phyloP scores from a whole-genome alignment of 345 rosid genomes.

The Jatropha curcas region DNA sequence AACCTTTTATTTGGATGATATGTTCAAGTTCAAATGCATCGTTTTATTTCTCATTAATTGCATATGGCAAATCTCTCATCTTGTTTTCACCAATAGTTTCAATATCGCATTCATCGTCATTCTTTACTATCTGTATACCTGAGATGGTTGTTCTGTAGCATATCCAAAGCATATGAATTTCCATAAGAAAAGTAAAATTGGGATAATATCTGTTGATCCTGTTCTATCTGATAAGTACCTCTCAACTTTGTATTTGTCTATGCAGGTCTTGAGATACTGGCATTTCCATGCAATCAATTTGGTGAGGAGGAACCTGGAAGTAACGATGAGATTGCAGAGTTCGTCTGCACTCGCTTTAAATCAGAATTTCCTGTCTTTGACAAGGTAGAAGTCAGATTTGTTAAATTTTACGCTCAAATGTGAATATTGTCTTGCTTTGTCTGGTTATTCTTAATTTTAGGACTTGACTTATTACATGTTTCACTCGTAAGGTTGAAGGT shows the following conservation, averaged over 20 bases:
- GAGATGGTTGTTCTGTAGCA: background rate
- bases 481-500: background rate
- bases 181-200: background rate
- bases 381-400: slow-evolving; percentile 20
- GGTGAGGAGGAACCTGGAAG: slow-evolving; percentile 37
- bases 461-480: background rate
- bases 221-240: background rate
- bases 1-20: background rate
- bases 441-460: background rate
- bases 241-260: background rate
- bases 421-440: background rate
- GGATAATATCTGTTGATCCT: too few species aligned
- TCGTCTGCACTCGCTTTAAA: slow-evolving; percentile 35
- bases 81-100: background rate
- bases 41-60: background rate
- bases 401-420: background rate
- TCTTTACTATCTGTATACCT: background rate
- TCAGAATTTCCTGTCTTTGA: slow-evolving; percentile 33
- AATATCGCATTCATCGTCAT: background rate
- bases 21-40: background rate
- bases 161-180: background rate
- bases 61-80: background rate
- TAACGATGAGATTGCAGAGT: slow-evolving; percentile 27
- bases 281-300: slow-evolving; percentile 42
- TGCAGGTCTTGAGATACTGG: slow-evolving; percentile 32